These are phyloP conservation scores for Pseudotsuga menziesii DNA, from an alignment of 75 land plant species.

Conservation along the genomic window DNA sequence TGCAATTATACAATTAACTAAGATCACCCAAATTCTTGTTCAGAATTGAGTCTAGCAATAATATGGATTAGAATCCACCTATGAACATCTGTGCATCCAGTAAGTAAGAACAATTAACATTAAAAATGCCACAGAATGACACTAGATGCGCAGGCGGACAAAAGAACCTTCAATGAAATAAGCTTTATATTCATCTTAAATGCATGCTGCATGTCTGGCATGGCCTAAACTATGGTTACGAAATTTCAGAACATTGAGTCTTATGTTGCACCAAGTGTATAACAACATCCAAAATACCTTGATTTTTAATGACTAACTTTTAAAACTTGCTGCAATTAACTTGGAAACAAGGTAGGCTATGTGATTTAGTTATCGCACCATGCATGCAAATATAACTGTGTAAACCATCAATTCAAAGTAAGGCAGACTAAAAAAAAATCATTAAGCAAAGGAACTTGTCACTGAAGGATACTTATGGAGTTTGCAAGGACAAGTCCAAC, in stretches of 20 bases:
- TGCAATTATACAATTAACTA: background rate
- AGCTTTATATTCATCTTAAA: background rate
- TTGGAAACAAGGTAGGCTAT: background rate
- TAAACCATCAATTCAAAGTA: background rate
- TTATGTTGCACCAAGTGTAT: too few species aligned
- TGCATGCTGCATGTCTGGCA: background rate
- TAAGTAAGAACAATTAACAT: background rate
- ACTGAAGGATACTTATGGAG: constrained; percentile 83
- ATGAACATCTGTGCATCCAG: background rate
- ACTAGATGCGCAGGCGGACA: background rate
- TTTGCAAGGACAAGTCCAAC: constrained; percentile 87
- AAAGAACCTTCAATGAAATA: background rate
- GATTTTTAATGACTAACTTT: background rate
- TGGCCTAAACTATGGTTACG: background rate
- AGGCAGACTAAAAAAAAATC: background rate
- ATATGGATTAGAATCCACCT: background rate
- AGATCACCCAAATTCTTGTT: background rate
- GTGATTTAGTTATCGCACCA: background rate
- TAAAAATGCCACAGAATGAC: background rate
- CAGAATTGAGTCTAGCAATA: background rate
- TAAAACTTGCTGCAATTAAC: background rate
- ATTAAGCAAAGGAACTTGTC: background rate
- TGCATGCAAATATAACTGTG: background rate
- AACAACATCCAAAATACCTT: background rate
- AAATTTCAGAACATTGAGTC: background rate